phyloP scores from a whole-genome alignment of 768 basidiomycete species.

The Phlebiopsis gigantea region DNA sequence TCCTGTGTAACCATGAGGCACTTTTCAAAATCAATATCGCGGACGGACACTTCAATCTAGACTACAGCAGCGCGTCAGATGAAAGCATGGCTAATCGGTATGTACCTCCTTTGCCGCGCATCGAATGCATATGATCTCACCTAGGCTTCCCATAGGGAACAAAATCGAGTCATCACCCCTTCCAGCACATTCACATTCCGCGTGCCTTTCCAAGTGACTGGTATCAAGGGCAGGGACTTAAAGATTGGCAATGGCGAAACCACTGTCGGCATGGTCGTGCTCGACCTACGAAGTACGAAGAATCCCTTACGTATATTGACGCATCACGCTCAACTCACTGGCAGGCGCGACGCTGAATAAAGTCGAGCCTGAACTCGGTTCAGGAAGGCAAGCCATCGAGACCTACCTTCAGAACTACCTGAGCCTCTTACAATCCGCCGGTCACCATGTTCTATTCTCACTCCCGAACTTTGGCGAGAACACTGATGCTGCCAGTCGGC shows the following conservation, averaged over 20 bases:
- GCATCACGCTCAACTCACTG: background rate
- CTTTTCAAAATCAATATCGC: constrained; percentile 19
- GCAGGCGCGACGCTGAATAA: background rate
- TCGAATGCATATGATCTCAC: no score
- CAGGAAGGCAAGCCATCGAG: constrained; percentile 4
- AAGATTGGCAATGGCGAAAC: constrained; percentile 14
- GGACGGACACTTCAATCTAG: constrained; percentile 22
- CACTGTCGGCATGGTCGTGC: constrained; percentile 12
- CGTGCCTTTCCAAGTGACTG: constrained; percentile 14
- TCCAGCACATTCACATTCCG: constrained; percentile 18
- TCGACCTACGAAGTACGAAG: constrained; percentile 14
- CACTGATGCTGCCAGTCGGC: no score
- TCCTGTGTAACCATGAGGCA: constrained; percentile 28
- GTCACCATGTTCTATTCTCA: constrained; percentile 21
- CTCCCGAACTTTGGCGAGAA: constrained; percentile 21
- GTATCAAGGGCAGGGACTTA: constrained; percentile 11
- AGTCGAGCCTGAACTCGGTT: background rate
- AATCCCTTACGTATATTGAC: background rate
- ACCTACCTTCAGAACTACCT: constrained; percentile 20
- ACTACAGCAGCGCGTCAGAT: constrained; percentile 9
- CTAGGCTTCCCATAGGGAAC: no score
- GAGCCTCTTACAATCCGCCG: constrained; percentile 17
- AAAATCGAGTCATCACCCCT: background rate
- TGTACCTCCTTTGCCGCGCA: background rate
- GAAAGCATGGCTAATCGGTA: constrained; percentile 3